These are phyloP conservation scores for Mediolabrus comicus DNA, from an alignment of 108 stramenopile genomes.

Conservation along the genomic window DNA sequence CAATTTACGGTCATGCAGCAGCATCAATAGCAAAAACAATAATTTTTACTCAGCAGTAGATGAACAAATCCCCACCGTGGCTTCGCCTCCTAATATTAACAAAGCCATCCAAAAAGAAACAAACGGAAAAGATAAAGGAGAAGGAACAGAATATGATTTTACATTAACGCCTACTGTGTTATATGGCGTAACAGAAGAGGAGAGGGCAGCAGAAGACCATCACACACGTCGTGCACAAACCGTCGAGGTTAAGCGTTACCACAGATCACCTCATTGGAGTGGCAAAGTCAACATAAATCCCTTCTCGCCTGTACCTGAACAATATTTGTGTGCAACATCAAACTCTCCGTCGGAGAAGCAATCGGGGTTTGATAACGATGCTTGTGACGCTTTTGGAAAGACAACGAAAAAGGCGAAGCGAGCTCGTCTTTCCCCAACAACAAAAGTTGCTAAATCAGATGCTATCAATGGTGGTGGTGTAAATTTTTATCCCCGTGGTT, in stretches of 20 bases:
- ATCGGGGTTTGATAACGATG: not conserved
- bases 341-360: not conserved
- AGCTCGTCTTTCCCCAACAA: not conserved
- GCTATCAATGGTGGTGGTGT: too few relatives aligned
- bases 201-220: not conserved
- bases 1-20: not conserved
- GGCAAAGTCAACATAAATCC: constrained; percentile 44
- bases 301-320: constrained; percentile 38
- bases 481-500: not conserved
- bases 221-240: not conserved
- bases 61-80: too few relatives aligned
- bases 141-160: constrained; percentile 2
- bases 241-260: constrained; percentile 18
- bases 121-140: not conserved
- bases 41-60: too few relatives aligned
- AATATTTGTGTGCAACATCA: constrained; percentile 19
- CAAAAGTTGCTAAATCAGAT: not conserved
- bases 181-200: not conserved
- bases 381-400: not conserved
- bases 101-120: too few relatives aligned
- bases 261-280: constrained; percentile 43
- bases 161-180: constrained; percentile 13
- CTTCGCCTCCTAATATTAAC: too few relatives aligned
- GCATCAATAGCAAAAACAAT: too few relatives aligned
- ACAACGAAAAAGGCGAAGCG: not conserved